These are phyloP conservation scores for Roridomyces roridus DNA, from an alignment of 768 basidiomycete genomes.

Conservation along the genomic window DNA sequence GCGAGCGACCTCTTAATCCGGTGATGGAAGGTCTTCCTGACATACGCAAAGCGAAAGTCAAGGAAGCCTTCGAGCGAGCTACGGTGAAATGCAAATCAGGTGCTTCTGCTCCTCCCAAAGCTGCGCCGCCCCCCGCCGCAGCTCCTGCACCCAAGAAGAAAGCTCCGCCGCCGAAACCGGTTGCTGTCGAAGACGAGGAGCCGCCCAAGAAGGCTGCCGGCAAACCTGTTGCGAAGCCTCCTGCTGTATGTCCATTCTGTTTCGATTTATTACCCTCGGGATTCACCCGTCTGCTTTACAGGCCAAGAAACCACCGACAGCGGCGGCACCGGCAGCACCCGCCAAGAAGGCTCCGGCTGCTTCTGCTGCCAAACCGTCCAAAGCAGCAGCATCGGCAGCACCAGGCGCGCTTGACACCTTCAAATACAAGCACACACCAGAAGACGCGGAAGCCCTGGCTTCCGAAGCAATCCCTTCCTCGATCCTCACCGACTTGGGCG, in stretches of 20 bases:
- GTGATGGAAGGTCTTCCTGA: constrained; percentile 87
- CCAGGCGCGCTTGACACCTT: constrained; percentile 76
- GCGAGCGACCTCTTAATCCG: constrained; percentile 89
- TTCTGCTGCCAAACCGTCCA: constrained; percentile 46
- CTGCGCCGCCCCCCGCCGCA: constrained; percentile 33
- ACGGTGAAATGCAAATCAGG: constrained; percentile 88
- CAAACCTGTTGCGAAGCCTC: constrained; percentile 50
- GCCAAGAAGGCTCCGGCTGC: constrained; percentile 53
- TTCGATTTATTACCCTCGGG: background rate
- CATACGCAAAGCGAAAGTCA: constrained; percentile 89
- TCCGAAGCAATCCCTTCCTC: constrained; percentile 73
- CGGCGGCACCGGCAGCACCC: constrained; percentile 39
- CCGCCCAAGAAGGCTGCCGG: constrained; percentile 44
- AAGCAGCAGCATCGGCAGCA: constrained; percentile 53
- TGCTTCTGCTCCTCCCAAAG: constrained; percentile 54
- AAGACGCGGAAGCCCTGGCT: constrained; percentile 88
- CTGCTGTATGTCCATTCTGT: constrained; percentile 30
- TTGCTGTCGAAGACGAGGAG: constrained; percentile 35
- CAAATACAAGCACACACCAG: constrained; percentile 89
- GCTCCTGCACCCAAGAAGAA: constrained; percentile 43
- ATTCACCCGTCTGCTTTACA: constrained; percentile 29
- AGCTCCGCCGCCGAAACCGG: constrained; percentile 26
- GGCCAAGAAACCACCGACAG: constrained; percentile 57
- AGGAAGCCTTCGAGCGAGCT: constrained; percentile 91
- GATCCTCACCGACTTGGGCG: constrained; percentile 76